Evolutionary conservation across 306 rosid genomes (phyloP), one percentile per base, ranked within the genome.

Genomic region (Citrullus mucosospermus): DNA sequence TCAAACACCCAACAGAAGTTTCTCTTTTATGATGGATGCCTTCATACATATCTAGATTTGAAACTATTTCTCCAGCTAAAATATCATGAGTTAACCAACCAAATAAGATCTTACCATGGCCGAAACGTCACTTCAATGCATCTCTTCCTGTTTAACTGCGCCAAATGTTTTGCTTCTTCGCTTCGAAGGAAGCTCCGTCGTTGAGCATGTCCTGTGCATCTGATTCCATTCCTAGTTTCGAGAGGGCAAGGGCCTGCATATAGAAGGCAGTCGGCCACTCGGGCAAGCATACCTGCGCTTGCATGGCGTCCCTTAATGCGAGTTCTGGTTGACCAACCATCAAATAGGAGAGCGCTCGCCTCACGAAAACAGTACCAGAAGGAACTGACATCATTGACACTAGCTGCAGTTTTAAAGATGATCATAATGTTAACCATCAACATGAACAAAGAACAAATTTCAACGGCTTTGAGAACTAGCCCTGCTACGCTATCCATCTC

Each of bases 221-320:
- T 7, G 97, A 89, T 81, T 92, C 97, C 98, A 94, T 94, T 84
- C 98, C 97, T 20, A 94, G 92, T 91, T 89, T 94, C 0, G 97
- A 90, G 77, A 94, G 93, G 4, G 98, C 95, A 61, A 92, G 96
- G 39, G 97, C 98, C 77, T 94, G 98, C 83, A 90, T 80, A 84
- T 90, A 94, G 88, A 94, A 94, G 39, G 97, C 92, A 17, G 98
- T 92, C 53, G 98, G 97, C 98, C 98, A 94, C 87, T 94, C 98
- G 0, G 95, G 88, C 81, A 94, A 86, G 90, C 97, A 94, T 43
- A 92, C 97, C 80, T 94, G 98, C 13, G 98, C 96, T 81, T 92
- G 96, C 98, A 94, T 92, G 3, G 96, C 98, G 5, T 94, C 98
- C 72, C 96, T 84, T 75, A 94, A 80, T 6, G 98, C 97, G 6